These are phyloP conservation scores for Paralagenidium karlingii DNA, from an alignment of 352 stramenopile genomes.

Conservation along the genomic window DNA sequence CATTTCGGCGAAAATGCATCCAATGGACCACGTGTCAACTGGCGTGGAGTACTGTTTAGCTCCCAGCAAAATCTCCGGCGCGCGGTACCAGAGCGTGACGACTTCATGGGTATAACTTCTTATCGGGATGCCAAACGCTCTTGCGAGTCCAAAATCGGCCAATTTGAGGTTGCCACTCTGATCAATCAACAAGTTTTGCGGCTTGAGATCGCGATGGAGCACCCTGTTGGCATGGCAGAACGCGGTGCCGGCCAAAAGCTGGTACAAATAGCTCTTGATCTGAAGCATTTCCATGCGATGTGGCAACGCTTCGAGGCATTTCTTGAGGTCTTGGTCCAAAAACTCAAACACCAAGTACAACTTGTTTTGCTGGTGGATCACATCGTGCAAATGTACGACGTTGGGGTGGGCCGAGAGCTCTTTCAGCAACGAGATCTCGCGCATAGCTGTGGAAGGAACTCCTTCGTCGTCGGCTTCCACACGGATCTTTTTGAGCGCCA, in stretches of 20 bases:
- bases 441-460: constrained; percentile 96
- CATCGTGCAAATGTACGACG: constrained; percentile 82
- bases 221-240: constrained; percentile 95
- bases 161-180: constrained; percentile 83
- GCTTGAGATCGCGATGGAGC: constrained; percentile 97
- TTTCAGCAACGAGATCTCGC: constrained; percentile 94
- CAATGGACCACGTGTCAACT: constrained; percentile 89
- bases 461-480: constrained; percentile 91
- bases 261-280: constrained; percentile 80
- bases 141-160: constrained; percentile 87
- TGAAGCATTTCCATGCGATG: constrained; percentile 72
- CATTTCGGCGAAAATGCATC: constrained; percentile 93
- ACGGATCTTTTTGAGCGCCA: constrained; percentile 91
- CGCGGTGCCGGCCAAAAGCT: constrained; percentile 72
- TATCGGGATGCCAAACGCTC: constrained; percentile 79
- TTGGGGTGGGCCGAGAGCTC: constrained; percentile 92
- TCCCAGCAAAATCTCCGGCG: constrained; percentile 90
- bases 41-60: constrained; percentile 89
- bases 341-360: constrained; percentile 84
- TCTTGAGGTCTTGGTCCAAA: constrained; percentile 80
- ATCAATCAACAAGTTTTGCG: constrained; percentile 92
- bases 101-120: constrained; percentile 91
- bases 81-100: constrained; percentile 93
- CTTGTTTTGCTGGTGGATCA: constrained; percentile 79
- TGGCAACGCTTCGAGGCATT: constrained; percentile 87